These are phyloP conservation scores for Ceriops decandra DNA, from an alignment of 345 rosid genomes.

Conservation along the genomic window DNA sequence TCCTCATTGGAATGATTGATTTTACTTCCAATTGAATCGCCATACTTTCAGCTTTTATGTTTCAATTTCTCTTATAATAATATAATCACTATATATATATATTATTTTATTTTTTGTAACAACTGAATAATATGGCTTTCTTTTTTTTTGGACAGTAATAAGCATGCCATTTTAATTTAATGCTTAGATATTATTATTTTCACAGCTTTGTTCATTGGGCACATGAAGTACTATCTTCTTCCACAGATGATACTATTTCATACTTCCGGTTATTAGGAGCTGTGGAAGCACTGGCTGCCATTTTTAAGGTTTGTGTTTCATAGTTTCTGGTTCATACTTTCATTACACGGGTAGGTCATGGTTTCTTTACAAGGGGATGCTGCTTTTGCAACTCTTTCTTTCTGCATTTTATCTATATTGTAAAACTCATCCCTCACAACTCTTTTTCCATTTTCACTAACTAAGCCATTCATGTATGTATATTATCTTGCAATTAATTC, in stretches of 20 bases:
- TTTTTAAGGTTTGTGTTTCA: slow-evolving; percentile 68
- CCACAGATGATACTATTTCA: slow-evolving; percentile 48
- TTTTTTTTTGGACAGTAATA: neutral
- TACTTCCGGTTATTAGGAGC: slow-evolving; percentile 79
- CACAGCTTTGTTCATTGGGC: slow-evolving; percentile 84
- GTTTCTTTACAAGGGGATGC: neutral
- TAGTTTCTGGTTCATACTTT: slow-evolving; percentile 6
- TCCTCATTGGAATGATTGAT: neutral
- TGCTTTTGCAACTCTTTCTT: too few species aligned
- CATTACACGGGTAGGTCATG: neutral
- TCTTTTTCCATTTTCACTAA: too few species aligned
- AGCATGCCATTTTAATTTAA: neutral
- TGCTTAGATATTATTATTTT: slow-evolving; percentile 7
- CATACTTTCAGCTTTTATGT: too few species aligned
- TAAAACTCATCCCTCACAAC: too few species aligned
- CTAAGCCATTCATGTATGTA: too few species aligned
- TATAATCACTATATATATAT: neutral
- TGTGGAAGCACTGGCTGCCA: slow-evolving; percentile 83
- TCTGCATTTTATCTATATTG: neutral
- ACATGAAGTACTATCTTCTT: slow-evolving; percentile 65
- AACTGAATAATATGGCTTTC: neutral
- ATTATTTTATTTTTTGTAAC: neutral
- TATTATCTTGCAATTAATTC: too few species aligned
- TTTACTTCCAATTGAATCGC: too few species aligned
- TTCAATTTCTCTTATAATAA: too few species aligned